Evolutionary conservation across 2,329 filamentous ascomycete species (phyloP).

Genomic region (Botrytis paeoniae): DNA sequence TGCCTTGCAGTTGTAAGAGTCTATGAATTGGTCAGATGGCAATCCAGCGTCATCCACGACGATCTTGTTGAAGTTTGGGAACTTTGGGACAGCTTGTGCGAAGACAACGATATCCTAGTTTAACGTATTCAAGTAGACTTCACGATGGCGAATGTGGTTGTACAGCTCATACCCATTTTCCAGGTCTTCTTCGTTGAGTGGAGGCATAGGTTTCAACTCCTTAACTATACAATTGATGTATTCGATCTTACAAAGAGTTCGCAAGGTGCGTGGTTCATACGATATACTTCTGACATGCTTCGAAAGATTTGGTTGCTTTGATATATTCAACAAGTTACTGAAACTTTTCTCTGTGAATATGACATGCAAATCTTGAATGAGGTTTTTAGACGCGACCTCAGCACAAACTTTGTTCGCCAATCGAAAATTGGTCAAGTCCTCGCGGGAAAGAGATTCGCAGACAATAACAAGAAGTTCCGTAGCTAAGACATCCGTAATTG

Average conservation of each 20-base stretch:
- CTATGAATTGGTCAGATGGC: background rate
- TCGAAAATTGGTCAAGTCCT: background rate
- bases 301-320: background rate
- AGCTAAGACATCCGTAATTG: background rate
- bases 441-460: background rate
- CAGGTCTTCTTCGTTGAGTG: background rate
- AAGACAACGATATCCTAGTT: background rate
- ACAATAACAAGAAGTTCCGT: background rate
- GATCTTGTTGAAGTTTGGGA: background rate
- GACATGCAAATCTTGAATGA: constrained; percentile 1
- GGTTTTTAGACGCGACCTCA: background rate
- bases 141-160: background rate
- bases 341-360: background rate
- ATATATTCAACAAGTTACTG: background rate
- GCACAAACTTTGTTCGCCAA: constrained; percentile 1
- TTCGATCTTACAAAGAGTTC: accelerated
- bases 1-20: background rate
- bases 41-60: background rate
- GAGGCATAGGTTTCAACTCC: background rate
- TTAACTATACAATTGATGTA: background rate
- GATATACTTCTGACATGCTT: background rate
- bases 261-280: background rate
- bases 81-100: background rate
- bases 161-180: background rate
- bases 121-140: background rate